Base-by-base conservation (phyloP, 345 rosid genomes). In the Arabis alpina region DNA sequence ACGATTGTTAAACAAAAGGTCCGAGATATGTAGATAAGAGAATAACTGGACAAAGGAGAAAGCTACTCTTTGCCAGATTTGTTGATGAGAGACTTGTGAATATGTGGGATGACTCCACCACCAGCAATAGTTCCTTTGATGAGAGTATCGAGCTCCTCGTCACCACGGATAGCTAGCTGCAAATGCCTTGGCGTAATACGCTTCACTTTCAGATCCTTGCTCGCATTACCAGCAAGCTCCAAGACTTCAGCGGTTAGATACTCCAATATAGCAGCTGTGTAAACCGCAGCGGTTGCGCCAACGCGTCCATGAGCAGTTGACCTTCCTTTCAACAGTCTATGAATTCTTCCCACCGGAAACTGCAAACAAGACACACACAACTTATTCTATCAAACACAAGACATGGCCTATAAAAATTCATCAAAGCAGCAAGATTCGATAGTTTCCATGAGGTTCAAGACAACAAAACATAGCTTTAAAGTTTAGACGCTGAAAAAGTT, bases 101-200 rank as follows among this genome's bases (percentile, higher is more conserved):
- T 87, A 77, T 85, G 92, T 4, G 89, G 89, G 66, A 87, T 87
- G 47, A 87, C 92, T 60, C 92, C 92, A 61, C 92, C 92, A 66
- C 92, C 88, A 42, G 89, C 93, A 64, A 87, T 87, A 59, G 93
- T 87, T 63, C 92, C 90, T 75, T 87, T 87, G 81, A 87, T 87
- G 77, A 87, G 82, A 5, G 89, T 87, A 68, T 87, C 92, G 0
- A 87, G 88, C 71, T 87, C 89, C 52, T 87, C 89, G 8, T 85
- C 89, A 23, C 92, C 92, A 54, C 89, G 84, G 14, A 87, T 87
- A 2, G 88, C 89, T 2, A 87, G 88, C 80, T 85, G 89, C 81
- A 87, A 45, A 15, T 87, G 92, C 76, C 89, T 80, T 9, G 92
- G 89, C 2, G 92, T 83, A 32, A 85, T 85, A 45, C 89, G 85